phyloP scores from a whole-genome alignment of 495 filamentous ascomycete genomes.

The Aspergillus diversus region DNA sequence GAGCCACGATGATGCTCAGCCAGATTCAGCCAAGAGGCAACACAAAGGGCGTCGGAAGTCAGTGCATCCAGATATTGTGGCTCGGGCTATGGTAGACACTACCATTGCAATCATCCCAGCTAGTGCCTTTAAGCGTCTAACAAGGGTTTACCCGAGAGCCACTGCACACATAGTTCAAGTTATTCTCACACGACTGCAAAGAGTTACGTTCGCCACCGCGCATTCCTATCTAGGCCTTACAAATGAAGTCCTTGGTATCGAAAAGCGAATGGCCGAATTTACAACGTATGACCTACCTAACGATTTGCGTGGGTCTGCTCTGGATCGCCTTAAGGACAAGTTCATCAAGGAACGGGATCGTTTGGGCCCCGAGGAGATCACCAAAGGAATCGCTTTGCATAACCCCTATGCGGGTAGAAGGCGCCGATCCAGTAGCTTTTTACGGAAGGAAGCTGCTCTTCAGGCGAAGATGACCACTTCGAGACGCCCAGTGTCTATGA shows the following conservation, averaged over 20 bases:
- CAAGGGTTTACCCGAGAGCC: conserved; percentile 92
- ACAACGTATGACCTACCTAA: conserved; percentile 92
- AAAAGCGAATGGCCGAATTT: conserved; percentile 88
- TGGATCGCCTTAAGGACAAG: conserved; percentile 90
- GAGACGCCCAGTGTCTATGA: conserved; percentile 28
- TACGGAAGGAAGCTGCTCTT: conserved; percentile 81
- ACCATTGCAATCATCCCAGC: conserved; percentile 98
- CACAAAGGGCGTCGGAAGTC: conserved; percentile 64
- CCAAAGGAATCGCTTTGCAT: conserved; percentile 94
- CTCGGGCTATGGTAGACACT: conserved; percentile 93
- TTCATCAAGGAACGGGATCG: conserved; percentile 86
- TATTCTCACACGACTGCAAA: conserved; percentile 89
- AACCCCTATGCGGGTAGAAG: conserved; percentile 72
- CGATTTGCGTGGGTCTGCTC: conserved; percentile 79
- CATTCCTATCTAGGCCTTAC: conserved; percentile 92
- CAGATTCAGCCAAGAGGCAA: conserved; percentile 28
- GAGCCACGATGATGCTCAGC: conserved; percentile 19
- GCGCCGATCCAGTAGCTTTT: conserved; percentile 70
- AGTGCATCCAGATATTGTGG: conserved; percentile 95
- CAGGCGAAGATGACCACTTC: conserved; percentile 59
- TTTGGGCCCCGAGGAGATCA: conserved; percentile 78
- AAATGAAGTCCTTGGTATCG: conserved; percentile 86
- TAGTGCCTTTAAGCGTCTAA: conserved; percentile 89
- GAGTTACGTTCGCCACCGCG: conserved; percentile 91
- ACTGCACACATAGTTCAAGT: conserved; percentile 98